Conservation (phyloP, 208 protist species). For the Leishmania aethiopica region DNA sequence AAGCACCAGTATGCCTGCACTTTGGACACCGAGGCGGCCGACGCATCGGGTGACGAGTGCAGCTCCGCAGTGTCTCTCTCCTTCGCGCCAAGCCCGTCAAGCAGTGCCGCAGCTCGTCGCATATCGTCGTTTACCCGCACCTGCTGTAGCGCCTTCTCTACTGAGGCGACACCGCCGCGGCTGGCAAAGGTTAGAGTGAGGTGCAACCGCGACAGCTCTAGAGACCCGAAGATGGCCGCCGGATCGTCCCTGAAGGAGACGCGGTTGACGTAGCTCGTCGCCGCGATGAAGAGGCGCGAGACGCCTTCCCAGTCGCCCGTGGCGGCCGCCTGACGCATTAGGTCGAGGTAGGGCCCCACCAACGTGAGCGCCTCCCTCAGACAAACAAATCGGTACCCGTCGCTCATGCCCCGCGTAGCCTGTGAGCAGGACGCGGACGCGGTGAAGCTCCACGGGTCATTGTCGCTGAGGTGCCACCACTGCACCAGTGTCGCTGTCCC, state of each 20-base stretch:
- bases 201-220: conserved; percentile 34
- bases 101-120: conserved; percentile 14
- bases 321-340: conserved; percentile 27
- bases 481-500: conserved; percentile 10
- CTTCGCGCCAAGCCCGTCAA: conserved; percentile 15
- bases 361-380: conserved; percentile 13
- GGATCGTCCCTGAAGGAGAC: neutral
- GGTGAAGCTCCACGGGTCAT: conserved; percentile 22
- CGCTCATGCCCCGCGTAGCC: neutral
- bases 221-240: conserved; percentile 17
- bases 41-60: neutral
- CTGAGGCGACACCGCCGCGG: conserved; percentile 10
- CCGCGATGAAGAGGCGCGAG: neutral
- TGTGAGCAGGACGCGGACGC: neutral
- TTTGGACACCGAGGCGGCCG: neutral
- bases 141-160: conserved; percentile 3
- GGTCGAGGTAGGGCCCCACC: conserved; percentile 25
- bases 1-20: conserved; percentile 23
- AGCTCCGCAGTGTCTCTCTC: conserved; percentile 13
- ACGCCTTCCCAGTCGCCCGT: conserved; percentile 20
- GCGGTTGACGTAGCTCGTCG: neutral
- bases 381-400: conserved; percentile 17
- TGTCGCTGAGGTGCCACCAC: conserved; percentile 27
- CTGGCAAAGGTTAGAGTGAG: conserved; percentile 20
- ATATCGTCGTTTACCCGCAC: conserved; percentile 1